Conservation (phyloP, 2,329 filamentous ascomycete species). For the Aspergillus puulaauensis region DNA sequence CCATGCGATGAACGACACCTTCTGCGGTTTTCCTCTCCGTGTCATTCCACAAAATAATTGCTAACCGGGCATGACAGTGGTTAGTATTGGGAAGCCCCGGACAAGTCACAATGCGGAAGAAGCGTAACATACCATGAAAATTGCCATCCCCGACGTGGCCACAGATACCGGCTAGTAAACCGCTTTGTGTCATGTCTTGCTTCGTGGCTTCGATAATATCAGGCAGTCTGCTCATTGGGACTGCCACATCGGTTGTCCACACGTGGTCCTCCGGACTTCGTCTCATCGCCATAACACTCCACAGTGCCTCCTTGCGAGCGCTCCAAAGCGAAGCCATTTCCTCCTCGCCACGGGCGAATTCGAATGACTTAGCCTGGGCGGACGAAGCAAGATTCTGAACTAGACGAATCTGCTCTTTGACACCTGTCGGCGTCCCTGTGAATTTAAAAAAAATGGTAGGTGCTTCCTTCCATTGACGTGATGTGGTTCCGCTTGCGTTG, state of each 20-base stretch:
- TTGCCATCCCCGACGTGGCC: slow-evolving; percentile 75
- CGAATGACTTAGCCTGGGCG: slow-evolving; percentile 59
- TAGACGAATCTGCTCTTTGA: slow-evolving; percentile 64
- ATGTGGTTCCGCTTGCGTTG: slow-evolving; percentile 51
- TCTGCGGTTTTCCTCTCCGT: slow-evolving; percentile 56
- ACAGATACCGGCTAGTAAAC: slow-evolving; percentile 65
- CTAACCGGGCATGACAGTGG: slow-evolving; percentile 30
- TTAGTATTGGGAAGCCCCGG: not conserved
- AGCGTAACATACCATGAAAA: slow-evolving; percentile 58
- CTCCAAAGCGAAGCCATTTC: slow-evolving; percentile 73
- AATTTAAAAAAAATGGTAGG: slow-evolving; percentile 78
- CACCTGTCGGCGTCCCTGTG: slow-evolving; percentile 60
- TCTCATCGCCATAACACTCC: slow-evolving; percentile 68
- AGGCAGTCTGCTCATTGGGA: slow-evolving; percentile 69
- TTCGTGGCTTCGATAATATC: slow-evolving; percentile 73
- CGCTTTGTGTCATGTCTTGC: slow-evolving; percentile 61
- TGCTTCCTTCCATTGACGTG: slow-evolving; percentile 62
- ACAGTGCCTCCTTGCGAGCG: slow-evolving; percentile 72
- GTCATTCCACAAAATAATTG: slow-evolving; percentile 62
- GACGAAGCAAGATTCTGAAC: slow-evolving; percentile 60
- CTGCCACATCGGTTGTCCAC: slow-evolving; percentile 80
- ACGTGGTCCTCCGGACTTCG: slow-evolving; percentile 61
- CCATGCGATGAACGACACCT: slow-evolving; percentile 66
- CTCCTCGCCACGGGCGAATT: slow-evolving; percentile 64
- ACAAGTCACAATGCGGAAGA: not conserved